Percentiles rank a stretch among this genome's conserved stretches.
These are phyloP conservation scores for Aspergillus fumigatus DNA, from an alignment of 2,329 filamentous ascomycete species.

Conservation along the genomic window DNA sequence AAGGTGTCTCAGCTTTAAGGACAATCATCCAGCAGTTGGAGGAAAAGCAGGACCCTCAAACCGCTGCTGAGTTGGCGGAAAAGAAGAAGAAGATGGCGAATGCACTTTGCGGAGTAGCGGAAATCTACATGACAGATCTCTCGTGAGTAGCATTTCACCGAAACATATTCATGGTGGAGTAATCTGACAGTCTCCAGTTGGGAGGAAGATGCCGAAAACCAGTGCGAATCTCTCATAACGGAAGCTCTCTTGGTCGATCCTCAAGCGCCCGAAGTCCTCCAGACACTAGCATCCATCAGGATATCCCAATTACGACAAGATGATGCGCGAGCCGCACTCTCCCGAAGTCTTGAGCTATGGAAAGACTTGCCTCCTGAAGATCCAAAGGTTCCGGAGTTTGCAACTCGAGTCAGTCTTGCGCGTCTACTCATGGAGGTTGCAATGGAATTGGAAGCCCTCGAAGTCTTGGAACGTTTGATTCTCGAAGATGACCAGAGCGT, in stretches of 20 bases:
- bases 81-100: constrained; percentile 79
- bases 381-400: constrained; percentile 74
- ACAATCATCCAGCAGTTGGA: constrained; percentile 64
- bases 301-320: constrained; percentile 78
- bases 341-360: constrained; percentile 78
- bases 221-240: constrained; percentile 83
- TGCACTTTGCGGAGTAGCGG: constrained; percentile 87
- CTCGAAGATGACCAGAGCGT: constrained; percentile 90
- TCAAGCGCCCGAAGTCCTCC: constrained; percentile 79
- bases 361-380: constrained; percentile 68
- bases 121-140: constrained; percentile 98
- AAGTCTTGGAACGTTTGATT: constrained; percentile 78
- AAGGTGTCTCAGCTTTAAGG: constrained; percentile 66
- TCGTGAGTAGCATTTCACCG: constrained; percentile 51
- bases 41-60: constrained; percentile 39
- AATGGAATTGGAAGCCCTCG: constrained; percentile 77
- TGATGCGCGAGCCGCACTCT: constrained; percentile 75
- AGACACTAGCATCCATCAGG: constrained; percentile 88
- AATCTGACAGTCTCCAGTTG: constrained; percentile 40
- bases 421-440: constrained; percentile 85
- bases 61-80: constrained; percentile 52
- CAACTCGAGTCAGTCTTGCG: constrained; percentile 76
- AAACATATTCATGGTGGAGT: background rate
- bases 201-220: constrained; percentile 84
- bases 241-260: constrained; percentile 85